A percentile compares a stretch with the other conserved stretches of the same genome.
phyloP scores from a whole-genome alignment of 228 moss, liverwort and hornwort genomes.

The Sphagnum magellanicum region DNA sequence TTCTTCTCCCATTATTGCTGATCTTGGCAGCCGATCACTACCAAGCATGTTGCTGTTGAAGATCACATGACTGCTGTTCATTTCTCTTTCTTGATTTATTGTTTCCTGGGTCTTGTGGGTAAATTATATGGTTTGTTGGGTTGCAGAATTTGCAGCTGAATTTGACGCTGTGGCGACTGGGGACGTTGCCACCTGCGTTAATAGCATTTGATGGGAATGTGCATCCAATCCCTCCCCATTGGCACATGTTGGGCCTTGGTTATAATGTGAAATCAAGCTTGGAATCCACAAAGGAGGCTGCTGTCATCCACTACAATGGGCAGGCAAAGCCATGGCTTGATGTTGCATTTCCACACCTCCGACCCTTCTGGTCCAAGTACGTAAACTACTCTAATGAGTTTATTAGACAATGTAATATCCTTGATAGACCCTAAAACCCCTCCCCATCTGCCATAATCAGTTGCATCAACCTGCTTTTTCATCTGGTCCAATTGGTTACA shows the following conservation, averaged over 20 bases:
- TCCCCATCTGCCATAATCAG: not conserved
- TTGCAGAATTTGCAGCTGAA: constrained; percentile 84
- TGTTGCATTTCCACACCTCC: constrained; percentile 82
- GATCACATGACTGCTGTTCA: too few species aligned
- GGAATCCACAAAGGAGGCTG: constrained; percentile 70
- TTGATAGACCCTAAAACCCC: constrained; percentile 51
- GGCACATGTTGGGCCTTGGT: constrained; percentile 98
- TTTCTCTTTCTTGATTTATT: too few species aligned
- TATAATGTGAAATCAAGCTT: constrained; percentile 77
- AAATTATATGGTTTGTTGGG: too few species aligned
- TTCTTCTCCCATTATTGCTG: too few species aligned
- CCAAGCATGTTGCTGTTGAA: too few species aligned
- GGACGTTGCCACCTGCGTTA: constrained; percentile 91
- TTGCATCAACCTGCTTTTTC: too few species aligned
- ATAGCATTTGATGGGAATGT: constrained; percentile 97
- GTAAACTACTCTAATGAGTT: constrained; percentile 98
- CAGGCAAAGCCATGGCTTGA: constrained; percentile 99
- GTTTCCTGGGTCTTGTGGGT: too few species aligned
- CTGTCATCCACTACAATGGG: constrained; percentile 94
- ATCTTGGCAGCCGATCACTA: too few species aligned
- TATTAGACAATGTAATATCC: constrained; percentile 99
- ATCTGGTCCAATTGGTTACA: too few species aligned
- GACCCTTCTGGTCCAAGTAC: constrained; percentile 94
- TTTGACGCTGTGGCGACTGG: constrained; percentile 89
- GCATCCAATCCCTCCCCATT: constrained; percentile 76